A percentile compares a stretch with the other conserved stretches of the same genome.
phyloP scores from a whole-genome alignment of 208 protist genomes.

The Leishmania guyanensis region DNA sequence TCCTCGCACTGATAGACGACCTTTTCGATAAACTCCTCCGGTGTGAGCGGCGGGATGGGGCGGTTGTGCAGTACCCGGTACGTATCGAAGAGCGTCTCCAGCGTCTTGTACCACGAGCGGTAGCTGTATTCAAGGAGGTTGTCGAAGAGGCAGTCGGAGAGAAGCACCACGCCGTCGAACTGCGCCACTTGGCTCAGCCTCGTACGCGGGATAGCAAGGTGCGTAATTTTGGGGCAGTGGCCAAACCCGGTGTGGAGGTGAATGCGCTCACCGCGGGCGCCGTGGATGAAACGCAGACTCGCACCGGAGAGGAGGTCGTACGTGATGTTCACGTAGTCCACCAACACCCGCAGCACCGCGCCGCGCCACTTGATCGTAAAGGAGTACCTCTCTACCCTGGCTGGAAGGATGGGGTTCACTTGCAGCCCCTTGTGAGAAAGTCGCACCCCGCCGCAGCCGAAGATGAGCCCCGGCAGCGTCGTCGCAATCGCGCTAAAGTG shows the following conservation, averaged over 20 bases:
- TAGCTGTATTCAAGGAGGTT: conserved; percentile 90
- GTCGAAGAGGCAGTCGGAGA: conserved; percentile 80
- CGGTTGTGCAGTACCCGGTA: conserved; percentile 80
- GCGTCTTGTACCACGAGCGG: conserved; percentile 77
- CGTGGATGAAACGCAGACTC: conserved; percentile 86
- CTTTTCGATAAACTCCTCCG: conserved; percentile 83
- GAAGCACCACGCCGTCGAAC: conserved; percentile 87
- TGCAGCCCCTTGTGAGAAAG: conserved; percentile 50
- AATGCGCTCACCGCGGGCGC: conserved; percentile 61
- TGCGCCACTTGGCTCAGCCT: conserved; percentile 45
- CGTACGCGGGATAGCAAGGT: conserved; percentile 59
- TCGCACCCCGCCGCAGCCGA: conserved; percentile 76
- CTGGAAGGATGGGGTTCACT: conserved; percentile 77
- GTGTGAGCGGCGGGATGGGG: conserved; percentile 72
- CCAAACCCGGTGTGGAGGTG: conserved; percentile 83
- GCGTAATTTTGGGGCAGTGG: conserved; percentile 32
- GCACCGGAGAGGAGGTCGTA: conserved; percentile 84
- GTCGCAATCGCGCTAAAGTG: conserved; percentile 82
- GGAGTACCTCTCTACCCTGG: conserved; percentile 61
- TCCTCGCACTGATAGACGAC: conserved; percentile 85
- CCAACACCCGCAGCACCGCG: conserved; percentile 57
- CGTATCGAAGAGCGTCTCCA: conserved; percentile 89
- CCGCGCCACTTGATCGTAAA: conserved; percentile 86
- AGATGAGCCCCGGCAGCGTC: conserved; percentile 63
- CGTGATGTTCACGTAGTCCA: conserved; percentile 61